Evolutionary conservation across 176 grass and related monocot species (phyloP).

Genomic region (Coix lacrymajobi): DNA sequence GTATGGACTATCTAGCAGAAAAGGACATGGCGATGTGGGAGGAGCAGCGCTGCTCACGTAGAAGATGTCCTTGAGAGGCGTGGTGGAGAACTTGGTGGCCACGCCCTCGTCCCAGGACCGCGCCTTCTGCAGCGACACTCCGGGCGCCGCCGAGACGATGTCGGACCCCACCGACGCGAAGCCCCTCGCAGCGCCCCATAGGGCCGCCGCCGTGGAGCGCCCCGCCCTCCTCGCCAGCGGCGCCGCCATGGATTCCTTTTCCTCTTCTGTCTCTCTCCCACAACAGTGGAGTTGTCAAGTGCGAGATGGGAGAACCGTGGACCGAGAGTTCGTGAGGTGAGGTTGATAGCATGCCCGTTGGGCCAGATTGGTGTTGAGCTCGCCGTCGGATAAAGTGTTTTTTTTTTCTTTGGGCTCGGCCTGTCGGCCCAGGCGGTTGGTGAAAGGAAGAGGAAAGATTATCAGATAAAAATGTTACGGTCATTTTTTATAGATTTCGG

Average conservation of each 20-base stretch:
- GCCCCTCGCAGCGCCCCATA: slow-evolving; percentile 25
- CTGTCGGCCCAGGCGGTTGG: background rate
- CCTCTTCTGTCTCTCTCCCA: background rate
- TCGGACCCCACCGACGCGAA: slow-evolving; percentile 59
- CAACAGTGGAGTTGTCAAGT: background rate
- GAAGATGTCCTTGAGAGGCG: slow-evolving; percentile 83
- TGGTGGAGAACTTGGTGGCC: slow-evolving; percentile 81
- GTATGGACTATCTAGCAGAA: background rate
- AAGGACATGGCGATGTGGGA: background rate
- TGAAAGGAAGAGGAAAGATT: too few species aligned
- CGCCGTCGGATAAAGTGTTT: too few species aligned
- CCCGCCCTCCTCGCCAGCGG: slow-evolving; percentile 47
- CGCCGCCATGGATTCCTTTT: slow-evolving; percentile 55
- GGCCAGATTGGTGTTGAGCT: background rate
- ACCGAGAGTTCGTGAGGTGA: background rate
- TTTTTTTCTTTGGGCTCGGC: background rate
- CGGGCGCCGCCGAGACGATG: slow-evolving; percentile 61
- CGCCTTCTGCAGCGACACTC: slow-evolving; percentile 82
- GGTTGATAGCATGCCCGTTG: background rate
- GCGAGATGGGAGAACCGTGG: background rate
- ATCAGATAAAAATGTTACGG: too few species aligned
- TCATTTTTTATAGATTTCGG: too few species aligned
- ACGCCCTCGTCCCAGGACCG: slow-evolving; percentile 92
- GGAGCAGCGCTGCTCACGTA: slow-evolving; percentile 25
- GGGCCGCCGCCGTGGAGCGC: slow-evolving; percentile 21